These are phyloP conservation scores for Lycium barbarum DNA, from an alignment of 257 asterid genomes.

Conservation along the genomic window DNA sequence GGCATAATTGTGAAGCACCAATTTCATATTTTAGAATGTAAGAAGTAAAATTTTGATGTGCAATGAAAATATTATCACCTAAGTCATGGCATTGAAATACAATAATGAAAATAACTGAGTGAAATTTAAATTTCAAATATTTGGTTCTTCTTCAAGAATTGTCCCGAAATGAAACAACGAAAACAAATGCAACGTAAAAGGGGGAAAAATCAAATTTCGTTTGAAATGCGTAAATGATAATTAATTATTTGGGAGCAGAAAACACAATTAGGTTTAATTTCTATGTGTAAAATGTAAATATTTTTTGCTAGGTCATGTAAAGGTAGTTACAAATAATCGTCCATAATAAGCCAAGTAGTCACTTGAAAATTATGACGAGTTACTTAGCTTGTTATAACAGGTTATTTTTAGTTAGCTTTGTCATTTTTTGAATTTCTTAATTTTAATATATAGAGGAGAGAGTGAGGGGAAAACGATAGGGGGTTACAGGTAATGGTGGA, in stretches of 20 bases:
- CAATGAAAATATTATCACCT: not conserved
- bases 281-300: too few species aligned
- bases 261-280: not conserved
- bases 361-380: too few species aligned
- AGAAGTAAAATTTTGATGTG: not conserved
- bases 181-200: too few species aligned
- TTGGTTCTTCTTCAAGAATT: not conserved
- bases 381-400: too few species aligned
- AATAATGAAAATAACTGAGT: not conserved
- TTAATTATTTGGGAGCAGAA: not conserved
- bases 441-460: not conserved
- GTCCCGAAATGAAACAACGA: too few species aligned
- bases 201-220: too few species aligned
- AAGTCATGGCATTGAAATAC: too few species aligned
- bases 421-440: not conserved
- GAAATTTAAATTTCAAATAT: not conserved
- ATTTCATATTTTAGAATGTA: not conserved
- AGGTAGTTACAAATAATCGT: too few species aligned
- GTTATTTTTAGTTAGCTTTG: too few species aligned
- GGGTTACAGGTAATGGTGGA: too few species aligned
- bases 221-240: too few species aligned
- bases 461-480: not conserved
- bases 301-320: not conserved
- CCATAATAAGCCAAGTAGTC: too few species aligned
- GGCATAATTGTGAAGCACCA: not conserved